These are phyloP conservation scores for Volutella citrinella DNA, from an alignment of 2,329 filamentous ascomycete species.

Conservation along the genomic window DNA sequence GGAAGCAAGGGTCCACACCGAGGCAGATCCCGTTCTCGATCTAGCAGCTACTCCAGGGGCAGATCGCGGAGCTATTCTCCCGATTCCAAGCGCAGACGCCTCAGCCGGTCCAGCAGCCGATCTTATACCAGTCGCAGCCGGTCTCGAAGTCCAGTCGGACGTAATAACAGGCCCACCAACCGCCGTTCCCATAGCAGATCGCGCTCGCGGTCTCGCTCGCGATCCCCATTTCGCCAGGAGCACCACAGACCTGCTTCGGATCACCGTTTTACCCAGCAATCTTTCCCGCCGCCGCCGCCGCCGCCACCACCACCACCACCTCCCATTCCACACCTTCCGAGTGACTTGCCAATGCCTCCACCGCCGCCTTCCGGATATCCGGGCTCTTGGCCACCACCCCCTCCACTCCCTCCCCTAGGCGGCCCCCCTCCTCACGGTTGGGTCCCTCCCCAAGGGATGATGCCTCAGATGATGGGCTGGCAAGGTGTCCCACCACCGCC, in stretches of 20 bases:
- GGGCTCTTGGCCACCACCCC: constrained; percentile 42
- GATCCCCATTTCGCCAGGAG: constrained; percentile 16
- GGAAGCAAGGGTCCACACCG: constrained; percentile 17
- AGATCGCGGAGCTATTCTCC: constrained; percentile 31
- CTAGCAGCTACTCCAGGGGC: constrained; percentile 25
- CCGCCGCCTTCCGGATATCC: constrained; percentile 37
- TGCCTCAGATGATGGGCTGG: constrained; percentile 24
- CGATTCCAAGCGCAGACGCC: constrained; percentile 28
- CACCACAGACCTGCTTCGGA: constrained; percentile 3
- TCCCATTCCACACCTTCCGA: constrained; percentile 18
- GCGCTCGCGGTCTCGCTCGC: constrained; percentile 22
- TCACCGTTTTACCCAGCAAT: constrained; percentile 12
- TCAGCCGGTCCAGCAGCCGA: constrained; percentile 25
- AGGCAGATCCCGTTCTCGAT: constrained; percentile 33
- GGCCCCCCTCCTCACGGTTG: constrained; percentile 21
- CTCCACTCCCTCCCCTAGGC: constrained; percentile 27
- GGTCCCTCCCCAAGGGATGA: constrained; percentile 26
- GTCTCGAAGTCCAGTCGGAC: constrained; percentile 22
- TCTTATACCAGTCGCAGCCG: constrained; percentile 30
- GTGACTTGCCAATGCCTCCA: constrained; percentile 31
- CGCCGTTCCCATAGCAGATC: constrained; percentile 24
- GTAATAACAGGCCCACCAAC: constrained; percentile 16
- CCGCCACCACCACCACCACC: constrained; percentile 17
- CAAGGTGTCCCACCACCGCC: constrained; percentile 21
- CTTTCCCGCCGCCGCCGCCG: constrained; percentile 24